Evolutionary conservation across 768 basidiomycete species (phyloP).

Genomic region (Multifurca ochricompacta): DNA sequence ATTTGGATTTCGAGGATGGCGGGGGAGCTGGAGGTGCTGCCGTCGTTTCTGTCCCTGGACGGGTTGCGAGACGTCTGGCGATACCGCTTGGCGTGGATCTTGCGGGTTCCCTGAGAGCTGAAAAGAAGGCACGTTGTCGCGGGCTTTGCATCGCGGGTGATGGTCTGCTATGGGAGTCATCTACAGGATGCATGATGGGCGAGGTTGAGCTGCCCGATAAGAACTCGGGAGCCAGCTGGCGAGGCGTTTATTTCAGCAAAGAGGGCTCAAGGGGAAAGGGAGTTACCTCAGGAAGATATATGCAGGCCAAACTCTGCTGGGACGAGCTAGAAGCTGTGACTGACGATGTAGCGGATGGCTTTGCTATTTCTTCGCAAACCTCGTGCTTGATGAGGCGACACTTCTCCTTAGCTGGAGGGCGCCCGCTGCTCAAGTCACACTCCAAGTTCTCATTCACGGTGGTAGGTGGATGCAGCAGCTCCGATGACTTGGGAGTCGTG

Average conservation of each 20-base stretch:
- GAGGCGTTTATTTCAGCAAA: background rate
- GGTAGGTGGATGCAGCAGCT: slow-evolving; percentile 1
- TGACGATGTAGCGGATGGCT: background rate
- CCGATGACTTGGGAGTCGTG: background rate
- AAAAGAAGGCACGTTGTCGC: slow-evolving; percentile 13
- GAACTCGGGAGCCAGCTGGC: slow-evolving; percentile 17
- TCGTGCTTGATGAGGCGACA: background rate
- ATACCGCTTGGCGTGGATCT: background rate
- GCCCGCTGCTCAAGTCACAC: background rate
- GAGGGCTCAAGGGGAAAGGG: background rate
- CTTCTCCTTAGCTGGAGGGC: slow-evolving; percentile 2
- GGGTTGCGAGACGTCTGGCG: slow-evolving; percentile 1
- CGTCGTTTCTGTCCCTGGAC: background rate
- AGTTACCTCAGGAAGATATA: slow-evolving; percentile 16
- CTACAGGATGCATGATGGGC: slow-evolving; percentile 12
- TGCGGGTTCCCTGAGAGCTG: slow-evolving; percentile 6
- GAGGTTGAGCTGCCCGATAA: slow-evolving; percentile 18
- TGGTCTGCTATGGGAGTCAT: slow-evolving; percentile 17
- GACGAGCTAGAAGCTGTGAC: background rate
- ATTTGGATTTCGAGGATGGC: background rate
- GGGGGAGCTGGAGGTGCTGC: background rate
- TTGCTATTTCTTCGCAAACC: background rate
- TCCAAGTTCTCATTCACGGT: background rate
- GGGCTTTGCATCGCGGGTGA: background rate
- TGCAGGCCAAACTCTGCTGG: slow-evolving; percentile 14